Base-by-base conservation (phyloP, 2,329 filamentous ascomycete species). In the Eutypella sp. region DNA sequence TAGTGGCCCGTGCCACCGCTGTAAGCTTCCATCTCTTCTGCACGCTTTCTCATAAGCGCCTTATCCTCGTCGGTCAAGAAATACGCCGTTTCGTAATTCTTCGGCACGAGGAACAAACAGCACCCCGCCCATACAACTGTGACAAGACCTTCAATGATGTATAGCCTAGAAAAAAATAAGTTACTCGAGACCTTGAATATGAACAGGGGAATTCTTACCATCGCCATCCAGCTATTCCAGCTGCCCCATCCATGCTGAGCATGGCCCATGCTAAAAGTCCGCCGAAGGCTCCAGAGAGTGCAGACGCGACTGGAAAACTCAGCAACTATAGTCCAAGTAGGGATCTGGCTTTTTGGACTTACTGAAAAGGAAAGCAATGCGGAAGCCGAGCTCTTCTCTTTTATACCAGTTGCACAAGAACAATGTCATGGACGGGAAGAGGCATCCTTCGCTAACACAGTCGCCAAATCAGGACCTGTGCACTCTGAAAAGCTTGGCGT, bases 341-440 rank as follows among this genome's bases (percentile, higher is more conserved):
- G n/a, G n/a, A n/a, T n/a, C n/a, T n/a, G n/a, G n/a, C n/a, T n/a
- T n/a, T 8, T 15, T 18, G 2, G 2, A 43, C 52, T 40, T 34
- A 49, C 52, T 48, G 27, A 62, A 61, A 9, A 64, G 38, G n/a
- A 61, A 56, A 1, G 57, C 53, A 3, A 61, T 50, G 1, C 61
- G 53, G 1, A 58, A 46, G 0, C 53, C 59, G 9, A 64, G 24
- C n/a, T 64, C 60, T 19, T 62, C 58, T 2, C 56, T 55, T 5
- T 60, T 64, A 48, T 63, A 64, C 53, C 61, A 64, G 11, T 57
- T 60, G 10, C 57, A 59, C 1, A 64, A 40, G 18, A 60, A 56
- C 15, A 61, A 53, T 0, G 58, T 54, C 22, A 61, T 51, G 3
- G 56, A 53, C 3, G 61, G 60, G n/a, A 62, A 63, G 25, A 62